Evolutionary conservation across 2,329 filamentous ascomycete genomes (phyloP).

Genomic region (Talaromyces albobiverticillius): DNA sequence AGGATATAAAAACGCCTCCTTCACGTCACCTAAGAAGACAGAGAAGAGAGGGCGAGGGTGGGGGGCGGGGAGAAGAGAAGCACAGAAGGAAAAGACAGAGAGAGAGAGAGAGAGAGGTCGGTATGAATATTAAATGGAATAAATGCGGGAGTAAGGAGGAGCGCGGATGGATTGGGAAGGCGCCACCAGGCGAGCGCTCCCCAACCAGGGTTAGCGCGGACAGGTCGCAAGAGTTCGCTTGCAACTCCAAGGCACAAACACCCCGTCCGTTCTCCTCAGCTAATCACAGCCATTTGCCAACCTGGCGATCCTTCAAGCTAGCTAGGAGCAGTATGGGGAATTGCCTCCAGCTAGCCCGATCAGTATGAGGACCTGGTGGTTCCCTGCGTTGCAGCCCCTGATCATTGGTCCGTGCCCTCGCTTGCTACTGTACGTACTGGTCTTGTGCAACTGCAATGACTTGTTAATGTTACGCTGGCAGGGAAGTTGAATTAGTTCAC

Average conservation of each 20-base stretch:
- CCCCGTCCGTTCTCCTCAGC: not conserved
- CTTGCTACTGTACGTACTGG: not conserved
- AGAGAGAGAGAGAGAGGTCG: not conserved
- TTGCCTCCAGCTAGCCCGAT: no score
- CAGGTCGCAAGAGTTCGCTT: not conserved
- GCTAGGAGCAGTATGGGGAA: not conserved
- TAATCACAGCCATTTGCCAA: not conserved
- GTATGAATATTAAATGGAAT: no score
- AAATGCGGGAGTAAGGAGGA: not conserved
- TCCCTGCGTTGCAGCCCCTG: not conserved
- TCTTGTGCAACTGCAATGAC: not conserved
- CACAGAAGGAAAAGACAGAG: not conserved
- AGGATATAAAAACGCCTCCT: not conserved
- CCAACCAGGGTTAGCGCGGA: not conserved
- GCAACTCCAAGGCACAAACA: not conserved
- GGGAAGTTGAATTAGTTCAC: not conserved
- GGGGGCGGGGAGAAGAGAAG: not conserved
- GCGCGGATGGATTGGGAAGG: no score
- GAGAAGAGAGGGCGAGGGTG: not conserved
- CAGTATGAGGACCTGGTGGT: no score
- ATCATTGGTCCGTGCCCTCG: not conserved
- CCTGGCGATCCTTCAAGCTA: not conserved
- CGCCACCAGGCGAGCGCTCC: not conserved
- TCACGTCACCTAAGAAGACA: not conserved
- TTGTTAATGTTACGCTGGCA: not conserved